Base-by-base conservation (phyloP, 352 stramenopile species). In the Globisporangium apiculatum region DNA sequence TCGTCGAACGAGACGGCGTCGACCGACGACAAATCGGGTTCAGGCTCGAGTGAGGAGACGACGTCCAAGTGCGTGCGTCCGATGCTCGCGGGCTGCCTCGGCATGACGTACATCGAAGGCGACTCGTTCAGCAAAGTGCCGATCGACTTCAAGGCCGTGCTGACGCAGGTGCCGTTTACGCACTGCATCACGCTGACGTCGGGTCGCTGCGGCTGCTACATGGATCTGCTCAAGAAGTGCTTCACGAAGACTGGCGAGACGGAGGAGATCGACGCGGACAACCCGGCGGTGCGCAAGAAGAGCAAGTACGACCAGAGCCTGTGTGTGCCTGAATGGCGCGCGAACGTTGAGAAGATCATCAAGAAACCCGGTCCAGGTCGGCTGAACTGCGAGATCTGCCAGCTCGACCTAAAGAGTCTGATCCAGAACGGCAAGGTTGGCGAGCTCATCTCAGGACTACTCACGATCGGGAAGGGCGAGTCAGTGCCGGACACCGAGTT, bases 331-430 rank as follows among this genome's bases (percentile, higher is more conserved):
- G 64, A 67, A 9, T 94, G 76, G 73, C 71, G 71, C 41, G 37
- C 60, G 5, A 58, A 60, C 3, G 82, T 82, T 10, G 66, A 85
- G 46, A 62, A 64, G 4, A 80, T 91, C 18, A 77, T 89, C 42
- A 76, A 79, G 36, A 66, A 84, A 0, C 18, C 66, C 15, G 79
- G 69, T 8, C 66, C 73, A 12, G 83, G 83, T 7, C 69, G 71
- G 17, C 64, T 94, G 12, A 94, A 94, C 66, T 94, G 84, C 54
- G 76, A 72, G 36, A 81, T 83, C 14, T 94, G 84, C 64, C 75
- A 81, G 42, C 62, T 91, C 38, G 81, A 87, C 48, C 58, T 89
- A 24, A 77, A 83, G 57, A 80, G 72, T 36, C 41, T 89, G 60
- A 83, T 89, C 37, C 68, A 71, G 17, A 89, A 91, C 46, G 72